Evolutionary conservation across 805 yeast genomes (phyloP), one percentile per base, ranked within the genome.

Genomic region (Kodamaea laetipori): DNA sequence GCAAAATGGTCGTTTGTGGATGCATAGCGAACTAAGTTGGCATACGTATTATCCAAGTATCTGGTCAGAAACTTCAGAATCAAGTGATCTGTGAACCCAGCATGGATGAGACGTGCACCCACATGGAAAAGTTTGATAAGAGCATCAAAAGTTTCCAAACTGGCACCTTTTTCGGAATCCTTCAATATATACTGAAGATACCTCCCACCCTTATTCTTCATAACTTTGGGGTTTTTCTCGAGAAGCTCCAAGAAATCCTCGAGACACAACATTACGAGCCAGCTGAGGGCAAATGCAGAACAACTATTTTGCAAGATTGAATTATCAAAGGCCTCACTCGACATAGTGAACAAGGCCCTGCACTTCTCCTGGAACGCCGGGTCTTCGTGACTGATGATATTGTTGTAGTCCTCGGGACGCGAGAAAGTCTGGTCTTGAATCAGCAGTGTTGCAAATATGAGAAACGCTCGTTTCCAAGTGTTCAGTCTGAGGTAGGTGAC

Each of bases 401-500:
- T 26, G 24, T 56, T 45, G 51, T 66, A 70, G 49, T 68, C 73
- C 9, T 53, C 56, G 1, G 74, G 67, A 42, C 73, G 53, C 12
- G 71, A 56, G 37, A 66, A 61, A 33, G 63, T 53, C 52, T 70
- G 74, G 42, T 63, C 62, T 47, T 67, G 60, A 13, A 70, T 53
- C 41, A 63, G 56, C 37, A 50, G 50, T 5, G 69, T 50, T 39
- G 56, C 58, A 40, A 65, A 67, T 13, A 62, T 62, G 8, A 70
- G 47, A 18, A 65, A 55, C 5, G 63, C 60, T 45, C 66, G 66
- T 48, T 59, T 64, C 74, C 75, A 70, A 12, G 64, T 55, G 34
- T 42, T 57, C 33, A 67, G 63, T 37, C 56, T 58, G 21, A 70
- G 56, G 35, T 46, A 54, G 2, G 65, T 62, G 10, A 68, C 43